These are phyloP conservation scores for Phytophthora citricola DNA, from an alignment of 352 stramenopile species.

Conservation along the genomic window DNA sequence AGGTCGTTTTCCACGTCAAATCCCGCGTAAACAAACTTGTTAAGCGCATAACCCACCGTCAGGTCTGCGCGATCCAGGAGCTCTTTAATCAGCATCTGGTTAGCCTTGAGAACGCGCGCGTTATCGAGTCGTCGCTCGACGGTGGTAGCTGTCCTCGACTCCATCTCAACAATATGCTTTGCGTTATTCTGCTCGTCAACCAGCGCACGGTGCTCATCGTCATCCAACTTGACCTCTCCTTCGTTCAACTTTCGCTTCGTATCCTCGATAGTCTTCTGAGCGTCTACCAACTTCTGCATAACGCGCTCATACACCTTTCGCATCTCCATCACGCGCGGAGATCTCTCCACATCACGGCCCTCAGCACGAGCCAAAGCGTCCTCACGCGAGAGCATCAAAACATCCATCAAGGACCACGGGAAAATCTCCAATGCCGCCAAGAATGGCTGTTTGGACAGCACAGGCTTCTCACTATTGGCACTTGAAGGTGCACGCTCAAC, in stretches of 20 bases:
- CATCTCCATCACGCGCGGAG: conserved; percentile 55
- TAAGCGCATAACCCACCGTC: conserved; percentile 51
- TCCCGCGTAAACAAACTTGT: conserved; percentile 43
- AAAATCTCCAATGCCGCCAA: conserved; percentile 62
- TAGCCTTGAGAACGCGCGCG: conserved; percentile 47
- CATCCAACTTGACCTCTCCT: conserved; percentile 23
- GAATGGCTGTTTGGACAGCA: conserved; percentile 41
- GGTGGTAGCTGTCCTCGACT: conserved; percentile 40
- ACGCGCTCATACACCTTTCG: conserved; percentile 49
- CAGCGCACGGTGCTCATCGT: conserved; percentile 31
- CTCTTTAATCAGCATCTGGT: conserved; percentile 59
- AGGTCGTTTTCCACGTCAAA: conserved; percentile 52
- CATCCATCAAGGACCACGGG: conserved; percentile 57
- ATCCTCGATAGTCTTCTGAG: conserved; percentile 22
- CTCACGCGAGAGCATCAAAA: conserved; percentile 55
- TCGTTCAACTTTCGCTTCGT: conserved; percentile 23
- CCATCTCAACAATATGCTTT: conserved; percentile 28
- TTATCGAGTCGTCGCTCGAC: conserved; percentile 54
- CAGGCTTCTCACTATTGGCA: conserved; percentile 33
- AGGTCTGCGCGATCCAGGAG: conserved; percentile 54
- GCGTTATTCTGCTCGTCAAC: conserved; percentile 28
- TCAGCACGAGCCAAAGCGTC: conserved; percentile 45
- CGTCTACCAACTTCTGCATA: conserved; percentile 32
- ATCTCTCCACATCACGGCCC: conserved; percentile 49
- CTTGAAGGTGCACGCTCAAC: conserved; percentile 33